Evolutionary conservation across 2,329 filamentous ascomycete species (phyloP).

Genomic region (Didymella sp.): DNA sequence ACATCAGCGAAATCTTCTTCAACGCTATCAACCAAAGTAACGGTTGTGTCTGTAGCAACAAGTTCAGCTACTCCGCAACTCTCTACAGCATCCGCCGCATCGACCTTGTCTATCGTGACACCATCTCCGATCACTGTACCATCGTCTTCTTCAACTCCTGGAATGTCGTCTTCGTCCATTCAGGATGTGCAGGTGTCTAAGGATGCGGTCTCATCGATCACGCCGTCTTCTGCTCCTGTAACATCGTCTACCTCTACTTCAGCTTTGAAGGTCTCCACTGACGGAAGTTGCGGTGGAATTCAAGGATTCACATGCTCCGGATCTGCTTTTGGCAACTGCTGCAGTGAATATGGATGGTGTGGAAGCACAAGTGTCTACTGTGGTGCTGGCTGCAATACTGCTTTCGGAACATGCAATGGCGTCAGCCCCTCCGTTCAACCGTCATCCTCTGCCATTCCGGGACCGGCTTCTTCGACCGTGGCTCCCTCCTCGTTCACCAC

Average conservation of each 20-base stretch:
- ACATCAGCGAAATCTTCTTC: neutral
- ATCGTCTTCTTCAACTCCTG: slow-evolving; percentile 3
- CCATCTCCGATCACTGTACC: neutral
- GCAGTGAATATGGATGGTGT: slow-evolving; percentile 26
- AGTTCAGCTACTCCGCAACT: neutral
- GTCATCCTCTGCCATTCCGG: neutral
- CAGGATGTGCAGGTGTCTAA: neutral
- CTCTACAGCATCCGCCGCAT: slow-evolving; percentile 2
- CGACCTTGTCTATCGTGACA: slow-evolving; percentile 1
- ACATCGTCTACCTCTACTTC: slow-evolving; percentile 6
- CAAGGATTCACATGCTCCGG: slow-evolving; percentile 21
- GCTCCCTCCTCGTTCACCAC: slow-evolving; percentile 12
- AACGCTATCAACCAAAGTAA: neutral
- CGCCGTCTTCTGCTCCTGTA: slow-evolving; percentile 4
- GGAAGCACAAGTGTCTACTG: slow-evolving; percentile 23
- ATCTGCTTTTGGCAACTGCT: slow-evolving; percentile 24
- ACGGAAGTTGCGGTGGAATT: slow-evolving; percentile 21
- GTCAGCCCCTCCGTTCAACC: slow-evolving; percentile 1
- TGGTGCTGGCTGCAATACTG: slow-evolving; percentile 19
- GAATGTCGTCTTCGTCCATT: neutral
- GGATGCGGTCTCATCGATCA: neutral
- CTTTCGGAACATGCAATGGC: slow-evolving; percentile 25
- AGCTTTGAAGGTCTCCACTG: slow-evolving; percentile 14
- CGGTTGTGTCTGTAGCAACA: slow-evolving; percentile 1
- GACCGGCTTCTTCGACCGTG: slow-evolving; percentile 3